These are phyloP conservation scores for Passalora sequoiae DNA, from an alignment of 2,329 filamentous ascomycete genomes.

Conservation along the genomic window DNA sequence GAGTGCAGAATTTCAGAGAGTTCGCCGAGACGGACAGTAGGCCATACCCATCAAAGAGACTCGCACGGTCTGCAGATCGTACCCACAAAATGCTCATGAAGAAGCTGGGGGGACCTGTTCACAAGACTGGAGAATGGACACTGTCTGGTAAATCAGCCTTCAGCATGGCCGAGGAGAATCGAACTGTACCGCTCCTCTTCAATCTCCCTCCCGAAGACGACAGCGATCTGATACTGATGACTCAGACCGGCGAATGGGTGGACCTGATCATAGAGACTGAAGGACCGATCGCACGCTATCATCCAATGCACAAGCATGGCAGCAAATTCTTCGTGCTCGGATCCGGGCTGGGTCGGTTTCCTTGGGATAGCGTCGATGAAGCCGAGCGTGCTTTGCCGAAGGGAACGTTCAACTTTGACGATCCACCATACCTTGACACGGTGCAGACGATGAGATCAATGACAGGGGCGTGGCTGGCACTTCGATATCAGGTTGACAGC, in stretches of 20 bases:
- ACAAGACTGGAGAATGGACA: conserved; percentile 20
- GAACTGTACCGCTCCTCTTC: conserved; percentile 13
- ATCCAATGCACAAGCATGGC: conserved; percentile 61
- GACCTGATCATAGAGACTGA: conserved; percentile 29
- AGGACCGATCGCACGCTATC: conserved; percentile 33
- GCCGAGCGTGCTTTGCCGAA: conserved; percentile 42
- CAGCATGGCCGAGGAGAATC: conserved; percentile 15
- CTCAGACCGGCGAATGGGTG: conserved; percentile 31
- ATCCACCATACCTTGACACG: conserved; percentile 53
- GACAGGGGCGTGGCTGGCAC: conserved; percentile 37
- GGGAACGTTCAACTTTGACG: conserved; percentile 53
- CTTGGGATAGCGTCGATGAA: conserved; percentile 51
- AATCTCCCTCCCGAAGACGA: not conserved
- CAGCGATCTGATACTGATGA: conserved; percentile 14
- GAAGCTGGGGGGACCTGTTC: conserved; percentile 18
- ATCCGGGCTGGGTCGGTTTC: conserved; percentile 43
- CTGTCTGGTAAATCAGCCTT: conserved; percentile 15
- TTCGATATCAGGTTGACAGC: conserved; percentile 43
- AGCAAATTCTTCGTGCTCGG: conserved; percentile 57
- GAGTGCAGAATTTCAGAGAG: conserved; percentile 30
- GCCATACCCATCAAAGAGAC: conserved; percentile 15
- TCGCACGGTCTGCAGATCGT: conserved; percentile 11
- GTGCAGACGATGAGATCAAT: conserved; percentile 26
- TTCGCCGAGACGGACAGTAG: conserved; percentile 15
- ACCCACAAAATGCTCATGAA: conserved; percentile 18